A percentile compares a stretch with the other conserved stretches of the same genome.
Conservation (phyloP, 73 alveolate genomes). For the Urostyla sp. region DNA sequence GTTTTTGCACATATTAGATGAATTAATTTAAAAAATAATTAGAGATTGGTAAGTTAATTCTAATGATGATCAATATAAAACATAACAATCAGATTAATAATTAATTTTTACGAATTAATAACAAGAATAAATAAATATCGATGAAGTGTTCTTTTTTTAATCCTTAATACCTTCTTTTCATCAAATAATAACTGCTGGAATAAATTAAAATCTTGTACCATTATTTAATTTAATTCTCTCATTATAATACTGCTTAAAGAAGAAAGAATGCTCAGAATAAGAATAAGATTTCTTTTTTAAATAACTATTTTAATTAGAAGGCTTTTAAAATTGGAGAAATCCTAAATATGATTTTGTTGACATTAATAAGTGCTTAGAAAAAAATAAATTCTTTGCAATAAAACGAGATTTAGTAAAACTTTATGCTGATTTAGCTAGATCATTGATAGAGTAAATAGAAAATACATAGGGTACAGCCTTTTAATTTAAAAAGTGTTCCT, state of each 20-base stretch:
- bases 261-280: constrained; percentile 26
- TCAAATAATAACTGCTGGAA: constrained; percentile 25
- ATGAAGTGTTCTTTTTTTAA: constrained; percentile 57
- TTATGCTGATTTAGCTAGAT: constrained; percentile 46
- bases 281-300: constrained; percentile 59
- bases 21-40: constrained; percentile 50
- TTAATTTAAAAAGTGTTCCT: constrained; percentile 6
- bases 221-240: constrained; percentile 52
- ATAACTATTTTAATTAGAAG: constrained; percentile 11
- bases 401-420: constrained; percentile 38
- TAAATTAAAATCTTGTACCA: constrained; percentile 46
- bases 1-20: constrained; percentile 43
- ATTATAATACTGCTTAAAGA: constrained; percentile 10
- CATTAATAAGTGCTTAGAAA: constrained; percentile 30
- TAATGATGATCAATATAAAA: neutral
- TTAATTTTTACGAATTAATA: neutral
- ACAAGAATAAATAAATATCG: constrained; percentile 46
- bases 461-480: constrained; percentile 15
- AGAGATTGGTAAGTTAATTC: constrained; percentile 54
- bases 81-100: constrained; percentile 13
- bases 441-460: constrained; percentile 33
- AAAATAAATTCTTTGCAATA: constrained; percentile 33
- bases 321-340: constrained; percentile 59
- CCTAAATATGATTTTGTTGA: constrained; percentile 24
- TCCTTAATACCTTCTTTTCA: constrained; percentile 39